Evolutionary conservation across 140 eudicot species (phyloP), one percentile per base, ranked within the genome.

Genomic region (Oenanthe javanica): DNA sequence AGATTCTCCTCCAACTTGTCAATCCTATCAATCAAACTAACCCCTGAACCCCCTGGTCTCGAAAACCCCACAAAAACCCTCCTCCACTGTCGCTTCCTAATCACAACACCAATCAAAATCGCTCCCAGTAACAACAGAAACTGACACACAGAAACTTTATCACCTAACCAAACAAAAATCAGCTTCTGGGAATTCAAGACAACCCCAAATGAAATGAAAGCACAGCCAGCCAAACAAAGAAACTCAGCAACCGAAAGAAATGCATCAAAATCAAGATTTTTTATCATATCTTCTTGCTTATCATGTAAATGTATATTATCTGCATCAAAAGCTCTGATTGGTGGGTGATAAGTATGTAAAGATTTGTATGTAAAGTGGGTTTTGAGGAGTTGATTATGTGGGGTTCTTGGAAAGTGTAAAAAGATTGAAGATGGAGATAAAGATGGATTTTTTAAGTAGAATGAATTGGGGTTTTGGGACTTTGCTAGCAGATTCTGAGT

Each of bases 1-100:
- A 92, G 74, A 84, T 88, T 94, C 89, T 90, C 97, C 86, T 92
- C 99, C 91, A 94, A 81, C 80, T 84, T 94, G 85, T 94, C 97
- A 76, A 94, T 88, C 82, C 99, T 88, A 77, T 85, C 96, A 83
- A 92, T 75, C 91, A 92, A 82, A 86, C 87, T 89, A 76, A 87
- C 91, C 75, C 89, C 88, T 12, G 84, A 84, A 36, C 85, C 83
- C 16, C 83, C 79, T 14, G 84, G 73, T 66, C 59, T 88, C 71
- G 93, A 54, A 54, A 54, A 54, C 61, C 61, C 61, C 0, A 54
- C 78, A 85, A 96, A 87, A 77, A 92, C 51, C 86, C 97, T 88
- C 83, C 75, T 84, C 99, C 97, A 94, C 57, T 94, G 97, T 79
- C 97, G 79, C 83, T 89, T 80, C 80, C 97, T 74, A 72, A 94